Percentiles rank a stretch among this genome's conserved stretches.
These are phyloP conservation scores for Sphenostylis stenocarpa DNA, from an alignment of 306 rosid species.

Conservation along the genomic window DNA sequence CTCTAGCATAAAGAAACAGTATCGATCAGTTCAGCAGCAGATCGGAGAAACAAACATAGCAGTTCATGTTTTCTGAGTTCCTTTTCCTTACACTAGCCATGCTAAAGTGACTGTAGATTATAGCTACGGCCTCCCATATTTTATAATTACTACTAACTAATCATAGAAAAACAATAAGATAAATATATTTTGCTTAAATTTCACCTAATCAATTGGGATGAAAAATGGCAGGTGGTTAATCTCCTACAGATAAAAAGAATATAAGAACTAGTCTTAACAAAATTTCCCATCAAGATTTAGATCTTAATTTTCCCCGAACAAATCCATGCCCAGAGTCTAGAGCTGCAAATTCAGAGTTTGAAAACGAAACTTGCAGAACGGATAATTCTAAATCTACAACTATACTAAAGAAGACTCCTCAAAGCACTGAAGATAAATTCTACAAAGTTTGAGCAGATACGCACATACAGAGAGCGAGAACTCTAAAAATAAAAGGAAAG, in stretches of 20 bases:
- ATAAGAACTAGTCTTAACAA: neutral
- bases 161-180: neutral
- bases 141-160: neutral
- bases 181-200: neutral
- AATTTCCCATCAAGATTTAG: neutral
- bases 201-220: neutral
- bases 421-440: neutral
- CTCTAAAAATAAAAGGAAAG: neutral
- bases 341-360: neutral
- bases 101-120: slow-evolving; percentile 10
- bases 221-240: neutral
- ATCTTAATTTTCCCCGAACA: slow-evolving; percentile 13
- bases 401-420: neutral
- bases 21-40: slow-evolving; percentile 34
- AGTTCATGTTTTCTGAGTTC: neutral
- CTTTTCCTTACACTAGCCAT: neutral
- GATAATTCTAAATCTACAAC: slow-evolving; percentile 12
- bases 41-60: slow-evolving; percentile 13
- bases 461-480: neutral
- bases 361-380: slow-evolving; percentile 5
- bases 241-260: neutral
- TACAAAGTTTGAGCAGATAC: no score
- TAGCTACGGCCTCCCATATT: slow-evolving; percentile 18
- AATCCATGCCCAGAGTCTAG: neutral
- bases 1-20: slow-evolving; percentile 51